Evolutionary conservation across 1,139 yeast species (phyloP), one percentile per base, ranked within the genome.

Genomic region (Taphrina populina): DNA sequence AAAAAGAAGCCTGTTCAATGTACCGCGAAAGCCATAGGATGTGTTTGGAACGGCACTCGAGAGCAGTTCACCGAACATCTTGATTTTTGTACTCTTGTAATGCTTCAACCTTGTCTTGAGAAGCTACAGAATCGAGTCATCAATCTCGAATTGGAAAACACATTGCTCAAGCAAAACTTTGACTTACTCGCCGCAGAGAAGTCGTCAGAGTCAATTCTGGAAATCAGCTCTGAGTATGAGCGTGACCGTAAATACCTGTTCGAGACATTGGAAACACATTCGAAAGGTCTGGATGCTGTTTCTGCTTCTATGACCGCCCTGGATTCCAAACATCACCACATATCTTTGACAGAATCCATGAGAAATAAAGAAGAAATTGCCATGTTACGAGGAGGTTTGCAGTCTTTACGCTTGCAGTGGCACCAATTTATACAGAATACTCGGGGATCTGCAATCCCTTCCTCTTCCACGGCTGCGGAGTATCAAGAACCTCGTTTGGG

Each of bases 351-450:
- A 32, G 54, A 49, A 20, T 39, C 54, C 7, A 23, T 39, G 20
- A 32, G 54, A 10, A 39, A 29, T 27, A 49, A 49, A 33, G 54
- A 49, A 10, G 54, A 49, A 15, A 26, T 49, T 8, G 46, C 54
- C 11, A 49, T 49, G 54, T 24, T 49, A 7, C 37, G 54, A n/a
- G 54, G 46, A 2, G 54, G 46, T 4, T 24, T 49, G 19, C 54
- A 49, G 19, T 39, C 43, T 4, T 23, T 49, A 11, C 54, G 54
- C 1, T 3, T 49, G 26, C 54, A 49, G 17, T 49, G 44, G 30
- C 54, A 49, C 23, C 54, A 49, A 23, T 49, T 49, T 17, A 26
- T 49, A 24, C 54, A 49, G 24, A 40, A 49, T 23, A 39, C 54
- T 2, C 32, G 54, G 13, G 54, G 54, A 5, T 36, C 47, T n/a